phyloP scores from a whole-genome alignment of 1,139 yeast species.

The Kodamaea sp. region DNA sequence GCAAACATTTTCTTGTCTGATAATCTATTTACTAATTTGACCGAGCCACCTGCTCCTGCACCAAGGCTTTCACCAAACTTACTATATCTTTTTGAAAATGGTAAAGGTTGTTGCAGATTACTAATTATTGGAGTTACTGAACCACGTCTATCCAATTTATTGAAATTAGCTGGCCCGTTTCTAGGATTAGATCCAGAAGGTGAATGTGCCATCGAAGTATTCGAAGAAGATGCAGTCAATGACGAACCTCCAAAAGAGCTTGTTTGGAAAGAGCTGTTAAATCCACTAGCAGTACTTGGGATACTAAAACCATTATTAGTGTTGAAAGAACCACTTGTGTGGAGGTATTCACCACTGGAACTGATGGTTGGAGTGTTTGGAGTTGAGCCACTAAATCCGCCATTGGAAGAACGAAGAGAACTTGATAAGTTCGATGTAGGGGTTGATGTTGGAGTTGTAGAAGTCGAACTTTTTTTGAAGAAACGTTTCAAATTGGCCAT shows the following conservation, averaged over 20 bases:
- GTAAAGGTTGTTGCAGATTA: constrained; percentile 31
- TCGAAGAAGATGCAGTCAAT: constrained; percentile 31
- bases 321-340: constrained; percentile 5
- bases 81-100: constrained; percentile 74
- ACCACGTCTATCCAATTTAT: constrained; percentile 37
- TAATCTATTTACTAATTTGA: constrained; percentile 65
- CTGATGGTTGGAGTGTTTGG: constrained; percentile 7
- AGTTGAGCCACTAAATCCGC: constrained; percentile 9
- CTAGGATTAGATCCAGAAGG: constrained; percentile 15
- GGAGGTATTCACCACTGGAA: constrained; percentile 14
- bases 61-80: constrained; percentile 85
- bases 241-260: constrained; percentile 18
- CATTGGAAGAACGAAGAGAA: constrained; percentile 30
- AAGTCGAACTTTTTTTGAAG: constrained; percentile 47
- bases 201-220: constrained; percentile 29
- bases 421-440: constrained; percentile 39
- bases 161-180: constrained; percentile 22
- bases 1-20: constrained; percentile 77
- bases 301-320: constrained; percentile 14
- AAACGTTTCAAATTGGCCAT: constrained; percentile 70
- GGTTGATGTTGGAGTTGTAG: constrained; percentile 24
- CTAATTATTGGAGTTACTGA: constrained; percentile 32
- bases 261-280: constrained; percentile 14
- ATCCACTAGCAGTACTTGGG: constrained; percentile 13
- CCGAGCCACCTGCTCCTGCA: constrained; percentile 97